These are phyloP conservation scores for Lactarius hengduanensis DNA, from an alignment of 768 basidiomycete genomes.

Conservation along the genomic window DNA sequence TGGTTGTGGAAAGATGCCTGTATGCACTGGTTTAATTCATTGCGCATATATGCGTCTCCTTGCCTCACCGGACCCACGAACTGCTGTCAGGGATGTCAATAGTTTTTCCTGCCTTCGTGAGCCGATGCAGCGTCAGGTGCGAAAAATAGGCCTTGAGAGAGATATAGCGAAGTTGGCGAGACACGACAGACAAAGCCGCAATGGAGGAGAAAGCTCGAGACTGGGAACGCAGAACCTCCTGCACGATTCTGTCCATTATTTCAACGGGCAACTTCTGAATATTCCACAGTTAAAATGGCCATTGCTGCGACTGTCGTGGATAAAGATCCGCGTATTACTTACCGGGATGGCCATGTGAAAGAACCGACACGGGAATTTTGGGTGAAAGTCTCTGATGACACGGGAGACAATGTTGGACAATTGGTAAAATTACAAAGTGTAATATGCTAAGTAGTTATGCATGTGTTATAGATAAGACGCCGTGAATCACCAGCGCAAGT, in stretches of 20 bases:
- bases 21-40: constrained; percentile 6
- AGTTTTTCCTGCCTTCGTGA: constrained; percentile 23
- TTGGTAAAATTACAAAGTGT: not conserved
- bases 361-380: not conserved
- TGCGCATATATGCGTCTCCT: constrained; percentile 23
- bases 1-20: constrained; percentile 27
- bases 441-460: not conserved
- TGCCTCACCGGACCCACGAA: constrained; percentile 34
- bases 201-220: constrained; percentile 31
- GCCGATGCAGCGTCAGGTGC: constrained; percentile 26
- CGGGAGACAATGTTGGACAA: not conserved
- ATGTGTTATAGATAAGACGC: not conserved
- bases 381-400: not conserved
- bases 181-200: constrained; percentile 32
- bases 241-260: constrained; percentile 33
- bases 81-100: constrained; percentile 30
- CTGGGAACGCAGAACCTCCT: constrained; percentile 25
- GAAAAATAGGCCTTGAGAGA: constrained; percentile 35
- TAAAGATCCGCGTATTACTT: not conserved
- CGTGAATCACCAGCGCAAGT: constrained; percentile 1
- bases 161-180: constrained; percentile 34
- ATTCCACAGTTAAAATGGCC: not conserved
- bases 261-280: constrained; percentile 29
- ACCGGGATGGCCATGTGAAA: not conserved
- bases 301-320: not conserved